Conservation (phyloP, 331 rosid genomes). For the Quercus lobata region DNA sequence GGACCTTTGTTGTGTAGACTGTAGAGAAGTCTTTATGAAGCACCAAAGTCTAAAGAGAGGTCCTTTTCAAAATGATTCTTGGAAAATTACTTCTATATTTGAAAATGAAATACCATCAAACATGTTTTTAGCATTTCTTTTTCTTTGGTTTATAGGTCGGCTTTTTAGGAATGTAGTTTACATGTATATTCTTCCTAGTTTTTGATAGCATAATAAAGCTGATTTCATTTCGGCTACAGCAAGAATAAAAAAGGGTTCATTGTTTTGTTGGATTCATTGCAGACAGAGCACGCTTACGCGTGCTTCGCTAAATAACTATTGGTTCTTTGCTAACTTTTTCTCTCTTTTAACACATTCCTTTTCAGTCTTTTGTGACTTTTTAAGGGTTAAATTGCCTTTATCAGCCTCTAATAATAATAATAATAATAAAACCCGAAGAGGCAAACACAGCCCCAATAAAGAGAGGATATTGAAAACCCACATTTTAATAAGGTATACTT, state of each 20-base stretch:
- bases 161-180: too few relatives aligned
- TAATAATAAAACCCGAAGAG: neutral
- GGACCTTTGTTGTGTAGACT: neutral
- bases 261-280: neutral
- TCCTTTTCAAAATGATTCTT: neutral
- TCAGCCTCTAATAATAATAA: neutral
- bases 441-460: neutral
- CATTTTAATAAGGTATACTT: too few relatives aligned
- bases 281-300: neutral
- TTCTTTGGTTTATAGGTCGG: neutral
- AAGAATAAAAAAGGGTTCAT: too few relatives aligned
- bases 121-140: too few relatives aligned
- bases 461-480: neutral
- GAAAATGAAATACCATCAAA: neutral
- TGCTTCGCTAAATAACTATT: neutral
- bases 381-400: neutral
- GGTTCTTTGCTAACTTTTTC: neutral
- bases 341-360: neutral
- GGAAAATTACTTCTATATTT: neutral
- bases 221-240: too few relatives aligned
- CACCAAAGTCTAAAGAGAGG: neutral
- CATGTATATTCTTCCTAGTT: too few relatives aligned
- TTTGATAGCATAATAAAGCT: too few relatives aligned
- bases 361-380: neutral
- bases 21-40: neutral